A percentile compares a stretch with the other conserved stretches of the same genome.
phyloP scores from a whole-genome alignment of 345 rosid genomes.

The Acer yangbiense region DNA sequence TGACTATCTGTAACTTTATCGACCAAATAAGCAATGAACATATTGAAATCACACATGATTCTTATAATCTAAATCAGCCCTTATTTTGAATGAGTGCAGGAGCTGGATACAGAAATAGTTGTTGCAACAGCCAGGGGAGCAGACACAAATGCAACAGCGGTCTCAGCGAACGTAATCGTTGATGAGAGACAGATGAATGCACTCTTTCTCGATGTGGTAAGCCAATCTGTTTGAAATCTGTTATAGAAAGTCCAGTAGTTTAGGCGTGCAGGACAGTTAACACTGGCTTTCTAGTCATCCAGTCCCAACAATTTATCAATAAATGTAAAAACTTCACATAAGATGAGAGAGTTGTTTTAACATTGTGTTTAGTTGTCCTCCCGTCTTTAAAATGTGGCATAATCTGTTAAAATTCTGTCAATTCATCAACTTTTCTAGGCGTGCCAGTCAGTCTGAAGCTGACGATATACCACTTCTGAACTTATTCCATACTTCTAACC shows the following conservation, averaged over 20 bases:
- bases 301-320: neutral
- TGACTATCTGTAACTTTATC: neutral
- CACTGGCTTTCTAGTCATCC: neutral
- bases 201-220: conserved; percentile 93
- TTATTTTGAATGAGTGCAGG: conserved; percentile 47
- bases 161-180: conserved; percentile 81
- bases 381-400: neutral
- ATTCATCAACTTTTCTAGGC: too few species aligned
- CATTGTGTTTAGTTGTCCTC: too few species aligned
- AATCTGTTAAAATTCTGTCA: too few species aligned
- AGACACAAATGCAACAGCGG: conserved; percentile 67
- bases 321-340: neutral
- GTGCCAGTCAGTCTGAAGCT: too few species aligned
- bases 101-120: conserved; percentile 82
- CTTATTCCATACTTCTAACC: neutral
- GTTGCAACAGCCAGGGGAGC: conserved; percentile 83
- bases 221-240: conserved; percentile 16
- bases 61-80: conserved; percentile 5
- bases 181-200: conserved; percentile 99
- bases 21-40: neutral
- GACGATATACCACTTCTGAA: too few species aligned
- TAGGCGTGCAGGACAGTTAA: neutral
- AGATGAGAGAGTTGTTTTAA: too few species aligned
- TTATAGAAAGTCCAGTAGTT: neutral
- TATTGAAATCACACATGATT: neutral